These are phyloP conservation scores for Auriscalpium orientale DNA, from an alignment of 768 basidiomycete genomes.

Conservation along the genomic window DNA sequence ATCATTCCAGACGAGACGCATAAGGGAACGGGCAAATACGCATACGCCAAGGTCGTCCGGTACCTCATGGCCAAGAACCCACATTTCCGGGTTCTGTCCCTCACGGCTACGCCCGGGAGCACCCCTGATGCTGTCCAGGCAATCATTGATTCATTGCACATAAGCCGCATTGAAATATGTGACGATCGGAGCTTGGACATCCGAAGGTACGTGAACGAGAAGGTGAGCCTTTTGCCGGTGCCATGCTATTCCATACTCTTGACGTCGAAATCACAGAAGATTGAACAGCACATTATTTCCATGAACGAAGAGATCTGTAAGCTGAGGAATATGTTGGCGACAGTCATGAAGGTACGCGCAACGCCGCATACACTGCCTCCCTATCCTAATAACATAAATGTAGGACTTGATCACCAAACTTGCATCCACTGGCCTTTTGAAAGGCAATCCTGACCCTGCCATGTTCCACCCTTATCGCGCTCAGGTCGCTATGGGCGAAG, in stretches of 20 bases:
- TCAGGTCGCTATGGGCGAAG: conserved; percentile 33
- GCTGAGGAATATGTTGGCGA: conserved; percentile 59
- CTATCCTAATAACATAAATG: not conserved
- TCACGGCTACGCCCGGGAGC: conserved; percentile 92
- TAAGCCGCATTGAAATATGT: conserved; percentile 90
- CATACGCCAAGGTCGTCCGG: conserved; percentile 84
- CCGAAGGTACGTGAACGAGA: conserved; percentile 78
- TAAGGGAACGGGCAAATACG: conserved; percentile 86
- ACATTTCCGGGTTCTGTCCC: conserved; percentile 83
- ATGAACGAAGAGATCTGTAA: conserved; percentile 61
- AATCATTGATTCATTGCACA: conserved; percentile 89
- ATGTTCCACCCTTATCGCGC: conserved; percentile 60
- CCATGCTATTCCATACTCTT: not conserved
- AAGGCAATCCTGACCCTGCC: conserved; percentile 41
- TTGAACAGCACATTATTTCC: conserved; percentile 67
- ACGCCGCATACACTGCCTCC: conserved; percentile 19
- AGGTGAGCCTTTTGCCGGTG: conserved; percentile 38
- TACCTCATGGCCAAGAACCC: conserved; percentile 93
- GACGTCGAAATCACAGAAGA: conserved; percentile 47
- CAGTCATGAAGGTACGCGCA: conserved; percentile 73
- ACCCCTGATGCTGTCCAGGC: conserved; percentile 81
- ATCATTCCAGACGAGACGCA: conserved; percentile 90
- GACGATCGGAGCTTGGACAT: conserved; percentile 88
- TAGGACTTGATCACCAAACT: not conserved
- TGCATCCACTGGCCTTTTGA: conserved; percentile 34